phyloP scores from a whole-genome alignment of 164 flowering plant genomes.

The Houttuynia cordata region DNA sequence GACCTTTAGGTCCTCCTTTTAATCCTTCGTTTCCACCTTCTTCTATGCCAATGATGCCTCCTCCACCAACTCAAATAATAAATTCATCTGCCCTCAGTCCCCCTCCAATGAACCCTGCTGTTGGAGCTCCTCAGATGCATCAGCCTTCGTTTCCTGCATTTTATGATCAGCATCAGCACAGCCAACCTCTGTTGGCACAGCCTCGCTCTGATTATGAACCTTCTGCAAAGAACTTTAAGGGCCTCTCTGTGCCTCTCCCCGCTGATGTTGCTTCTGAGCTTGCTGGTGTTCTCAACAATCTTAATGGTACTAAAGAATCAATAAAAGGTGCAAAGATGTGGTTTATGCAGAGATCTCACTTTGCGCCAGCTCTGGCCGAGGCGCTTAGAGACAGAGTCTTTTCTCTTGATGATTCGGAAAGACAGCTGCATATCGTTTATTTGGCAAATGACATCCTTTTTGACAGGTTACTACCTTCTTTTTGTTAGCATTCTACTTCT shows the following conservation, averaged over 20 bases:
- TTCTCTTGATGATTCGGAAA: conserved; percentile 75
- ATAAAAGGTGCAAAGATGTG: conserved; percentile 91
- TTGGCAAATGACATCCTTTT: conserved; percentile 96
- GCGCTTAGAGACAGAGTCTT: conserved; percentile 73
- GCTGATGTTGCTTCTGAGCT: conserved; percentile 84
- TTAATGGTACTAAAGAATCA: conserved; percentile 91
- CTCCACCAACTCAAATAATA: conserved; percentile 55
- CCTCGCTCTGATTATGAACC: conserved; percentile 63
- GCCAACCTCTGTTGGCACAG: conserved; percentile 44
- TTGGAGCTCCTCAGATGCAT: conserved; percentile 44
- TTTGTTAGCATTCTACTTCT: background rate
- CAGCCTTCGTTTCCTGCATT: conserved; percentile 66
- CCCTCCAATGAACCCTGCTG: conserved; percentile 23
- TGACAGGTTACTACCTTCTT: conserved; percentile 50
- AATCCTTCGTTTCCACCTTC: conserved; percentile 47
- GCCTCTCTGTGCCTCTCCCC: conserved; percentile 80
- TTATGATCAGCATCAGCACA: conserved; percentile 58
- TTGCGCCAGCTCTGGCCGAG: conserved; percentile 87
- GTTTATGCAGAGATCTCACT: conserved; percentile 95
- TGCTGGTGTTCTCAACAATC: conserved; percentile 53
- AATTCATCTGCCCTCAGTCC: conserved; percentile 23
- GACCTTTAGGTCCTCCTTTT: conserved; percentile 45
- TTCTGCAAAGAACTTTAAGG: conserved; percentile 47
- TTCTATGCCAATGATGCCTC: conserved; percentile 48
- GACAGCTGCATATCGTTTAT: conserved; percentile 79